A percentile compares a stretch with the other conserved stretches of the same genome.
Conservation (phyloP, 495 filamentous ascomycete species). For the Entonaema liquescens region DNA sequence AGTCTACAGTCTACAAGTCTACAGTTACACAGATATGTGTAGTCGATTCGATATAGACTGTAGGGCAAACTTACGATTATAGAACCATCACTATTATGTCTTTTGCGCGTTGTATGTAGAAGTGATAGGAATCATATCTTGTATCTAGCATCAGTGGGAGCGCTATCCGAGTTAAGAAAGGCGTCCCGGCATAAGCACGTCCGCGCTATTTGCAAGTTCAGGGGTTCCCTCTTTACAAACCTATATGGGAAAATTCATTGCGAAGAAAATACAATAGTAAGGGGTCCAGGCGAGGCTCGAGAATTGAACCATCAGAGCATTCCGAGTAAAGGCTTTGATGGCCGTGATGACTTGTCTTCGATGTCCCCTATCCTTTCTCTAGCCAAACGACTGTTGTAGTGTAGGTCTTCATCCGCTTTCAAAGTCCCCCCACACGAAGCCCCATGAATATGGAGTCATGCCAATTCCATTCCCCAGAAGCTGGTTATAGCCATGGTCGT, state of each 20-base stretch:
- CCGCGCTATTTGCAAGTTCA: constrained; percentile 32
- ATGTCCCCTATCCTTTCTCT: constrained; percentile 29
- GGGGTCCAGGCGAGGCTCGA: background rate
- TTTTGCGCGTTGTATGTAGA: constrained; percentile 16
- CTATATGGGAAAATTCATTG: constrained; percentile 24
- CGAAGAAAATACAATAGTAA: constrained; percentile 10
- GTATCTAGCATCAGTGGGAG: constrained; percentile 13
- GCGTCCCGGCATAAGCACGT: constrained; percentile 34
- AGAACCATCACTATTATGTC: constrained; percentile 2
- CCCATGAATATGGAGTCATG: constrained; percentile 31
- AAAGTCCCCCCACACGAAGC: constrained; percentile 27
- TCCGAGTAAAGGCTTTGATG: background rate
- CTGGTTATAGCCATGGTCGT: constrained; percentile 17
- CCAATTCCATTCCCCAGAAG: constrained; percentile 26
- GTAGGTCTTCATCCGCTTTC: constrained; percentile 17
- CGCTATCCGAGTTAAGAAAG: constrained; percentile 37
- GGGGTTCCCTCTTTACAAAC: constrained; percentile 16
- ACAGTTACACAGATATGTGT: background rate
- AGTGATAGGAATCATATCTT: background rate
- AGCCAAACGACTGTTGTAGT: background rate
- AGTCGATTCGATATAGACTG: background rate
- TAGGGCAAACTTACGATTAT: background rate
- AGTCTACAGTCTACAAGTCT: background rate
- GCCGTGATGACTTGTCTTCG: constrained; percentile 14
- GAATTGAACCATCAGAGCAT: background rate